Percentiles rank a stretch among this genome's conserved stretches.
Evolutionary conservation across 2,329 filamentous ascomycete species (phyloP).

Genomic region (Aspergillus quadricinctus): DNA sequence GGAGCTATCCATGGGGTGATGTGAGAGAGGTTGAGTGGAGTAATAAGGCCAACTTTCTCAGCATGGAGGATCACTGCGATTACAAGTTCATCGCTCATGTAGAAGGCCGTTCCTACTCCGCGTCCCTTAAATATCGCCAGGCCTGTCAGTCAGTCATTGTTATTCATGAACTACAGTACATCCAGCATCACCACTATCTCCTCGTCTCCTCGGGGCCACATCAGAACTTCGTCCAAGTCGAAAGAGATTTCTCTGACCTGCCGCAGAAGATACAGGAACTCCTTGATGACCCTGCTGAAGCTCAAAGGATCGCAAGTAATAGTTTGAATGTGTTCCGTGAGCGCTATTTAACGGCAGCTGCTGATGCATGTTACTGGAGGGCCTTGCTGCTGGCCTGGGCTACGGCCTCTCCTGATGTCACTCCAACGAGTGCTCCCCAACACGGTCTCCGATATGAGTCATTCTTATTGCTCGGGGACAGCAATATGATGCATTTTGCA

Average conservation of each 20-base stretch:
- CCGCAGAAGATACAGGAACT: slow-evolving; percentile 32
- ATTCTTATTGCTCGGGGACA: neutral
- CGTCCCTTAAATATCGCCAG: slow-evolving; percentile 47
- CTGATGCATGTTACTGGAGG: slow-evolving; percentile 51
- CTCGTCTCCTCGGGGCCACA: slow-evolving; percentile 37
- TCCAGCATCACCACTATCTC: slow-evolving; percentile 45
- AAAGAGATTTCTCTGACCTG: slow-evolving; percentile 53
- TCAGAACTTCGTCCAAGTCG: slow-evolving; percentile 46
- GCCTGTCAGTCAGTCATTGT: slow-evolving; percentile 45
- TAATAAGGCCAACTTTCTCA: slow-evolving; percentile 40
- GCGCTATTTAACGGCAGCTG: slow-evolving; percentile 46
- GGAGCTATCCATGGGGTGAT: slow-evolving; percentile 40
- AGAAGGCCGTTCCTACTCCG: slow-evolving; percentile 46
- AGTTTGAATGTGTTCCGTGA: slow-evolving; percentile 44
- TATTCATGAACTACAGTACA: slow-evolving; percentile 43
- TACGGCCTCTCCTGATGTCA: neutral
- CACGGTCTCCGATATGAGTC: neutral
- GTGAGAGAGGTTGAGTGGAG: slow-evolving; percentile 38
- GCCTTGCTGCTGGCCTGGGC: slow-evolving; percentile 8
- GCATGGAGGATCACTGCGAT: slow-evolving; percentile 50
- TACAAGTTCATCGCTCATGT: slow-evolving; percentile 52
- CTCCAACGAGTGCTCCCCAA: neutral
- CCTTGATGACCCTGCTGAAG: slow-evolving; percentile 30
- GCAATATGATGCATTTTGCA: neutral
- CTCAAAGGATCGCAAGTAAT: slow-evolving; percentile 45